Base-by-base conservation (phyloP, 2,329 filamentous ascomycete species). In the Xylariaceae sp. region DNA sequence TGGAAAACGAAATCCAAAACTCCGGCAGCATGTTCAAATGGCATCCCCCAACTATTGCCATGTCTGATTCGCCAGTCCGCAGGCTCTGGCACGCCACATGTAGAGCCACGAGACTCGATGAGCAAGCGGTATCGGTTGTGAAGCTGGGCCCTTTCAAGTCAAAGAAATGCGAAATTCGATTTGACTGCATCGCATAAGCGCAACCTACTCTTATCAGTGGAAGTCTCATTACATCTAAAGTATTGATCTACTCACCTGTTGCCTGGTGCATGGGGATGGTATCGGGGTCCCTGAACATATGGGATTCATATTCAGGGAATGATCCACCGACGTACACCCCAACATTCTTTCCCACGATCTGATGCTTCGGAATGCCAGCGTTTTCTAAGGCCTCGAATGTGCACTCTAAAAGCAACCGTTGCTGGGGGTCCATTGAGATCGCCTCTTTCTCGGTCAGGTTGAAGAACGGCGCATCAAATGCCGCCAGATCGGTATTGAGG, bases 351-450 rank as follows among this genome's bases (percentile, higher is more conserved):
- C 80, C 80, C 1, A 79, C 73, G 44, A 82, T 74, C 6, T 68
- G 65, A 34, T 80, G 76, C 65, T 77, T 78, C 6, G 78, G 74
- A 15, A 81, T 73, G 7, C 80, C 80, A 1, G 79, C 80, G 58
- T 77, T 80, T 64, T 83, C 81, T 8, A 83, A 71, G 0, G 80
- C 79, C 66, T 84, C 81, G 60, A 80, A 83, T 0, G 79, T 77
- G 60, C 78, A 80, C 66, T 84, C 80, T 1, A 83, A 72, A 6
- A 82, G 72, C 17, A 81, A 71, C 1, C 81, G 74, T 59, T 83
- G 80, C 61, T 83, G 80, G 0, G 81, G 81, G 53, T 84, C 81
- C 77, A 83, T 80, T 0, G 78, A 77, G 35, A 70, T 70, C 3
- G 64, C 80, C 67, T 82, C 78, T 62, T 79, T 77, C 61, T 77